Conservation (phyloP, 2,329 filamentous ascomycete species). For the Hypoxylon sp. region DNA sequence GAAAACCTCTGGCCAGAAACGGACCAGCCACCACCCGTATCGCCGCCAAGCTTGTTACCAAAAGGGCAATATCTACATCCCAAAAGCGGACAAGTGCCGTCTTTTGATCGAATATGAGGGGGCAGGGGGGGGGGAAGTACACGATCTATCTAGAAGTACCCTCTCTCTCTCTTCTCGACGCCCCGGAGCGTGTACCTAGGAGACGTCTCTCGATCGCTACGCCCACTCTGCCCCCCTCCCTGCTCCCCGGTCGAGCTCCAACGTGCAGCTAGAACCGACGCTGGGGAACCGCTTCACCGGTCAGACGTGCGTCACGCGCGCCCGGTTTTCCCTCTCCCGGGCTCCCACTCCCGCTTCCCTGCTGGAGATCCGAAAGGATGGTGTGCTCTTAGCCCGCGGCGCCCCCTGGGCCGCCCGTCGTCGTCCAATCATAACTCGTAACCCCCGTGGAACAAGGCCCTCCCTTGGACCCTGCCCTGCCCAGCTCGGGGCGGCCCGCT, state of each 20-base stretch:
- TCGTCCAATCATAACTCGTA: constrained; percentile 64
- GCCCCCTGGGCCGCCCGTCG: constrained; percentile 44
- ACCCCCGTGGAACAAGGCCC: constrained; percentile 53
- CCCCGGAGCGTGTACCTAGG: constrained; percentile 47
- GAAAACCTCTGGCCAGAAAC: constrained; percentile 32
- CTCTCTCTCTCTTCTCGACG: constrained; percentile 29
- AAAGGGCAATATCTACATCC: constrained; percentile 49
- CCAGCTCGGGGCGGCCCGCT: constrained; percentile 37
- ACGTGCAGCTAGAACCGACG: constrained; percentile 38
- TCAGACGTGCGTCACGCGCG: constrained; percentile 41
- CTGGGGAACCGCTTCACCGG: constrained; percentile 38
- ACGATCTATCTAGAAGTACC: constrained; percentile 43
- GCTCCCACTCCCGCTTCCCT: constrained; percentile 33
- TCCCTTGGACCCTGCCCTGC: constrained; percentile 42
- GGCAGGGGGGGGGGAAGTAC: constrained; percentile 10
- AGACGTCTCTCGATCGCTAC: constrained; percentile 8
- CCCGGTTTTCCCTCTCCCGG: constrained; percentile 39
- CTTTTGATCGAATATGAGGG: constrained; percentile 31
- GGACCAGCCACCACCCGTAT: constrained; percentile 29
- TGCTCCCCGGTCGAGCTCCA: constrained; percentile 33
- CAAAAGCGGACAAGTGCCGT: constrained; percentile 48
- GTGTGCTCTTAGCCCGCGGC: constrained; percentile 55
- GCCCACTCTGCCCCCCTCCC: constrained; percentile 13
- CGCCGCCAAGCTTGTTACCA: constrained; percentile 41
- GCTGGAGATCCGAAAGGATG: constrained; percentile 44